These are phyloP conservation scores for Nannizzia gypsea DNA, from an alignment of 2,329 filamentous ascomycete species.

Conservation along the genomic window DNA sequence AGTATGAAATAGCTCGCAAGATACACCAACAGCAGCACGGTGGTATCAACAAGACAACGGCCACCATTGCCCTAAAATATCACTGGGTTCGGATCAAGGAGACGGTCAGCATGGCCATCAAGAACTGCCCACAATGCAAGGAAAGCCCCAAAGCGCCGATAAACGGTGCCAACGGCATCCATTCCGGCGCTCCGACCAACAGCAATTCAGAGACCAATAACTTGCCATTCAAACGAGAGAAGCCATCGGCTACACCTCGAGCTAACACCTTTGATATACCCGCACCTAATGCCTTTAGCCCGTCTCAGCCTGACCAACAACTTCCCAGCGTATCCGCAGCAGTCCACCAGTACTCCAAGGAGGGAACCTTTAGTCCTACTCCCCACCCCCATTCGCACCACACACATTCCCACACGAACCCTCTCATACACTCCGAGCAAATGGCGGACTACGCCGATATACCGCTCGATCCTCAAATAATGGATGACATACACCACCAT, in stretches of 20 bases:
- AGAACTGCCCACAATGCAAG: slow-evolving; percentile 82
- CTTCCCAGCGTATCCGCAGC: slow-evolving; percentile 6
- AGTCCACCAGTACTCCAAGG: slow-evolving; percentile 15
- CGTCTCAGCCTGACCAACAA: slow-evolving; percentile 12
- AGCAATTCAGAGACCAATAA: slow-evolving; percentile 10
- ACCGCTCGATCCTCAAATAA: slow-evolving; percentile 51
- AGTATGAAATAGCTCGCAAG: slow-evolving; percentile 76
- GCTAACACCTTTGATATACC: slow-evolving; percentile 10
- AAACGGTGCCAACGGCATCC: neutral
- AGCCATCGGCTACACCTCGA: neutral
- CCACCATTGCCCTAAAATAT: slow-evolving; percentile 82
- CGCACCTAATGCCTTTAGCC: slow-evolving; percentile 10
- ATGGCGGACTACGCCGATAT: slow-evolving; percentile 38
- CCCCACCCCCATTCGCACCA: neutral
- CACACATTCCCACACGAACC: slow-evolving; percentile 12
- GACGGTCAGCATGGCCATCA: slow-evolving; percentile 87
- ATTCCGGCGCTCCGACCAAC: neutral
- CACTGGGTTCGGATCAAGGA: slow-evolving; percentile 99
- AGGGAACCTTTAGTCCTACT: slow-evolving; percentile 22
- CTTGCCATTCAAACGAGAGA: slow-evolving; percentile 16
- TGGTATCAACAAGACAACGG: slow-evolving; percentile 97
- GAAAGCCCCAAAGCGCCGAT: slow-evolving; percentile 53
- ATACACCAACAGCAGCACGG: slow-evolving; percentile 68
- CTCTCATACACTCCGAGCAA: slow-evolving; percentile 28
- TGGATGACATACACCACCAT: slow-evolving; percentile 41